These are phyloP conservation scores for Eucalyptus tenuipes DNA, from an alignment of 345 rosid genomes.

Conservation along the genomic window DNA sequence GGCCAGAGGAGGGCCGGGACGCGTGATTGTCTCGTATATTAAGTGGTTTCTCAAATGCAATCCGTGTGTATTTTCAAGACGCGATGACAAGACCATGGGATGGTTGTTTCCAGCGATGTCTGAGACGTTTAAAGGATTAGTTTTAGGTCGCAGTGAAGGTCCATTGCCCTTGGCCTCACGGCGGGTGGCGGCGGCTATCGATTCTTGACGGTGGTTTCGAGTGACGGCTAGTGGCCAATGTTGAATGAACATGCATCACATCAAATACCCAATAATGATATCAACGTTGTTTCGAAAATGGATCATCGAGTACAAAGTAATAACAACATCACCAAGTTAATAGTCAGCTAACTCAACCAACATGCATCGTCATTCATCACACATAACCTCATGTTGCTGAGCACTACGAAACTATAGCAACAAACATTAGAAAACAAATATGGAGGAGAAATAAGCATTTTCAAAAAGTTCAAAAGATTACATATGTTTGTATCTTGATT, in stretches of 20 bases:
- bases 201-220: background rate
- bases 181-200: background rate
- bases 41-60: background rate
- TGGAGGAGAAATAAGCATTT: background rate
- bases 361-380: background rate
- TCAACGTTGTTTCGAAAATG: too few species aligned
- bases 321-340: background rate
- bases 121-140: background rate
- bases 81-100: background rate
- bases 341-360: background rate
- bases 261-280: background rate
- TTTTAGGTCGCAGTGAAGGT: background rate
- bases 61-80: background rate
- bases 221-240: background rate
- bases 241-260: background rate
- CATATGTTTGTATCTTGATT: background rate
- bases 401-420: background rate
- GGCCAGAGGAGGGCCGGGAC: background rate
- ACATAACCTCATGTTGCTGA: background rate
- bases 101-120: background rate
- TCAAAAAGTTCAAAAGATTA: background rate
- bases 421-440: background rate
- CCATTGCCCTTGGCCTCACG: background rate
- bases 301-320: background rate
- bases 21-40: fast-evolving